phyloP scores from a whole-genome alignment of 257 asterid species.

The Ilex aquifolium region DNA sequence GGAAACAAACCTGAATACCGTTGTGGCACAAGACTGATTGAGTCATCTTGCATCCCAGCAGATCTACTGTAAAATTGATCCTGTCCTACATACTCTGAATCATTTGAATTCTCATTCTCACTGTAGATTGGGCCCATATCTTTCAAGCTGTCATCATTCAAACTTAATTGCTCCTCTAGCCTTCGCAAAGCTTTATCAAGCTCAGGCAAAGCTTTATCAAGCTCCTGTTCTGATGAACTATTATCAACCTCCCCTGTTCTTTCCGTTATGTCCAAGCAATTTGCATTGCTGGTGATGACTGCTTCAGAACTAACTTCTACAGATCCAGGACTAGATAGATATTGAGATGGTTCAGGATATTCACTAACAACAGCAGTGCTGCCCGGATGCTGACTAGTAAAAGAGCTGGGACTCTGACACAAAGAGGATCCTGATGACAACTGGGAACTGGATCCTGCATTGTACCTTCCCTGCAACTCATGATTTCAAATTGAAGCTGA shows the following conservation, averaged over 20 bases:
- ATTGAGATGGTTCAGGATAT: constrained; percentile 43
- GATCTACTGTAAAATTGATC: constrained; percentile 31
- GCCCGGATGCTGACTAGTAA: constrained; percentile 40
- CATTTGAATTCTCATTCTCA: constrained; percentile 41
- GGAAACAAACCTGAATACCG: constrained; percentile 31
- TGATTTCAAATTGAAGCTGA: neutral
- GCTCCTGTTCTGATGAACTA: constrained; percentile 43
- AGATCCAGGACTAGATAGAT: constrained; percentile 54
- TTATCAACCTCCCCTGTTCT: constrained; percentile 36
- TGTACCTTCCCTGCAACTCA: constrained; percentile 51
- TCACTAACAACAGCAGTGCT: constrained; percentile 44
- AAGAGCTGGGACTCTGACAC: constrained; percentile 49
- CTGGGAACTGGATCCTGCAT: constrained; percentile 37
- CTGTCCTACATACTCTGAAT: constrained; percentile 30
- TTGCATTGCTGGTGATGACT: constrained; percentile 18
- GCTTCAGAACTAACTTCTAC: constrained; percentile 58
- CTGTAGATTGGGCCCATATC: constrained; percentile 25
- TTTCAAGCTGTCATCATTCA: constrained; percentile 54
- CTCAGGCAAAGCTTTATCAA: constrained; percentile 56
- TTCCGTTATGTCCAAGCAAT: constrained; percentile 21
- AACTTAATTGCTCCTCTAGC: constrained; percentile 70
- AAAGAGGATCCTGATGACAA: constrained; percentile 39
- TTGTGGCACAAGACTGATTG: constrained; percentile 26
- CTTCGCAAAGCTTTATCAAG: constrained; percentile 55
- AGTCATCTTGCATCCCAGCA: constrained; percentile 36